These are phyloP conservation scores for Cicer judaicum DNA, from an alignment of 306 rosid genomes.

Conservation along the genomic window DNA sequence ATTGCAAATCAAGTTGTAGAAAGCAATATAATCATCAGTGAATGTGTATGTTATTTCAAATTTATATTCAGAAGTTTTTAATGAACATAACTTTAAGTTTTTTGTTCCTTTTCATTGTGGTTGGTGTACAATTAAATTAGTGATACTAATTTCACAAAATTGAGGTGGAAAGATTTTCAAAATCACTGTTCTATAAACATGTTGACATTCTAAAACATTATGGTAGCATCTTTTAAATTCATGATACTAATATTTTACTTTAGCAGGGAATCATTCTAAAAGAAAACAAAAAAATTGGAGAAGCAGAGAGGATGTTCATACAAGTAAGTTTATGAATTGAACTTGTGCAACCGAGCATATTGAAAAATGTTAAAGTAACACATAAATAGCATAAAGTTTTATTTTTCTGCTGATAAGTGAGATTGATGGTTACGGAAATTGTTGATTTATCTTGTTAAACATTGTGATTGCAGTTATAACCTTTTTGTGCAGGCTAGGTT, in stretches of 20 bases:
- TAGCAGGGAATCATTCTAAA: slow-evolving; percentile 84
- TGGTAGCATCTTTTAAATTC: background rate
- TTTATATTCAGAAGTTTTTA: slow-evolving; percentile 7
- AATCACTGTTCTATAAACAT: background rate
- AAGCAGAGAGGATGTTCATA: slow-evolving; percentile 95
- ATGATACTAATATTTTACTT: slow-evolving; percentile 39
- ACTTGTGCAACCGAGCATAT: background rate
- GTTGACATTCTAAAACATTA: slow-evolving; percentile 4
- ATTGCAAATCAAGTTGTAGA: slow-evolving; percentile 5
- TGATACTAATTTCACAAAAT: background rate
- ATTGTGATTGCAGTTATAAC: background rate
- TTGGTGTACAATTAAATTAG: background rate
- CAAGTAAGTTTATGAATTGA: slow-evolving; percentile 67
- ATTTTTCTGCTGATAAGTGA: background rate
- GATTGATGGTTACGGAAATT: background rate
- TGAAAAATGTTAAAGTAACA: slow-evolving; percentile 7
- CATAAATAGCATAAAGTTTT: background rate
- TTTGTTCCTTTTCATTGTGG: background rate
- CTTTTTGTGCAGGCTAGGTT: slow-evolving; percentile 74
- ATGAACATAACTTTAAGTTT: background rate
- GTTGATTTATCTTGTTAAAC: background rate
- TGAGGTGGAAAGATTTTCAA: background rate
- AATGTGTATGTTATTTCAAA: background rate
- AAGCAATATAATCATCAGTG: background rate
- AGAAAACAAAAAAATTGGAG: slow-evolving; percentile 84